These are phyloP conservation scores for Berkeleyomyces rouxiae DNA, from an alignment of 2,329 filamentous ascomycete genomes.

Conservation along the genomic window DNA sequence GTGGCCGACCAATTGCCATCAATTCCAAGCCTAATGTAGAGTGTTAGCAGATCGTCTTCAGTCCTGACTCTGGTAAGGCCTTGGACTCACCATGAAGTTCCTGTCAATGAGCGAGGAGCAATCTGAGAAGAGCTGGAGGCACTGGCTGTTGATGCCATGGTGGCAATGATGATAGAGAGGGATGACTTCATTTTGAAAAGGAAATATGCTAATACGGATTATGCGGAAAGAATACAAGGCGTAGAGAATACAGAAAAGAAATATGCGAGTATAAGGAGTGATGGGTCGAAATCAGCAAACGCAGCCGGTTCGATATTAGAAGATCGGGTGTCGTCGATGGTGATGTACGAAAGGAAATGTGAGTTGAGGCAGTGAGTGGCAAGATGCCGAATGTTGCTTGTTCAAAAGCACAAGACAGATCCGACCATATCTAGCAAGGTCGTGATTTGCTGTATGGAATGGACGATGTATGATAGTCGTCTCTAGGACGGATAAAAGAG, in stretches of 20 bases:
- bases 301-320: background rate
- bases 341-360: background rate
- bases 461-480: background rate
- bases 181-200: constrained; percentile 6
- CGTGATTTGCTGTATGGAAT: background rate
- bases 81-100: constrained; percentile 9
- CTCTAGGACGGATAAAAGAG: too few species aligned
- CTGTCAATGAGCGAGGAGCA: constrained; percentile 6
- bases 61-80: background rate
- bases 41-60: background rate
- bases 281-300: background rate
- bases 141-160: background rate
- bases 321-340: background rate
- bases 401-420: background rate
- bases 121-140: background rate
- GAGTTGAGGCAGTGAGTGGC: background rate
- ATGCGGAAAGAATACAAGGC: background rate
- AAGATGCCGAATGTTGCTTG: constrained; percentile 5
- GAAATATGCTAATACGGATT: background rate
- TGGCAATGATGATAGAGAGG: background rate
- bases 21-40: constrained; percentile 35
- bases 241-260: background rate
- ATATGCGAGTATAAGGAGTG: background rate
- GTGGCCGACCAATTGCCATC: constrained; percentile 62
- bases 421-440: background rate